Evolutionary conservation across 495 filamentous ascomycete species (phyloP), one percentile per base, ranked within the genome.

Genomic region (Saxophila tyrrhenica): DNA sequence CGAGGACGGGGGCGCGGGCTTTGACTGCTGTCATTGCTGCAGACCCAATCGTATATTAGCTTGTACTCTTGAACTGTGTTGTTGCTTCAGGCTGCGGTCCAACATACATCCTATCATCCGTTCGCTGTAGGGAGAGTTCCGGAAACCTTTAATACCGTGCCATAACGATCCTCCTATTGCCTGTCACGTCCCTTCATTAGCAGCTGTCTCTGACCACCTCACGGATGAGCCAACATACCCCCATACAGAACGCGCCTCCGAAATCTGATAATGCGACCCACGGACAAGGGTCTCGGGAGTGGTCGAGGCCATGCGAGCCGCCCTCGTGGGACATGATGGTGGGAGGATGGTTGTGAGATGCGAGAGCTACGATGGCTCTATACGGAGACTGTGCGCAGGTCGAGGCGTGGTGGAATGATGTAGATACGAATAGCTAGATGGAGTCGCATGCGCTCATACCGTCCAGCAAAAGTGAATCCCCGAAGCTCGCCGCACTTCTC

Each of bases 261-360:
- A 96, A 96, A 68, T 98, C 92, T 68, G 86, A 94, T 56, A 97
- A 78, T 54, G 89, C 82, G 62, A 97, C 91, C 87, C 87, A 96
- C 39, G 94, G 92, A 68, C 92, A 96, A 50, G 91, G 91, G 70
- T 94, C 73, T 78, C 92, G 79, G 62, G 80, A 71, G 72, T 96
- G 77, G 75, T 98, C 75, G 83, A 95, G 55, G 58, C 58, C 58
- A 38, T 57, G 58, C 43, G 51, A 17, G 23, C 41, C 41, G 45
- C 45, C 45, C 48, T 38, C 39, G 21, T 53, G 45, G 23, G 25
- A 22, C 58, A 57, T 61, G 29, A 45, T 48, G 58, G 15, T 39
- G 5, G 29, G 25, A 13, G 48, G 13, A 13, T 35, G 29, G 29
- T 5, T 35, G 29, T 5, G 5, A 35, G 13, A 35, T 13, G 29